These are phyloP conservation scores for Ensete glaucum DNA, from an alignment of 176 grass and related monocot species.

Conservation along the genomic window DNA sequence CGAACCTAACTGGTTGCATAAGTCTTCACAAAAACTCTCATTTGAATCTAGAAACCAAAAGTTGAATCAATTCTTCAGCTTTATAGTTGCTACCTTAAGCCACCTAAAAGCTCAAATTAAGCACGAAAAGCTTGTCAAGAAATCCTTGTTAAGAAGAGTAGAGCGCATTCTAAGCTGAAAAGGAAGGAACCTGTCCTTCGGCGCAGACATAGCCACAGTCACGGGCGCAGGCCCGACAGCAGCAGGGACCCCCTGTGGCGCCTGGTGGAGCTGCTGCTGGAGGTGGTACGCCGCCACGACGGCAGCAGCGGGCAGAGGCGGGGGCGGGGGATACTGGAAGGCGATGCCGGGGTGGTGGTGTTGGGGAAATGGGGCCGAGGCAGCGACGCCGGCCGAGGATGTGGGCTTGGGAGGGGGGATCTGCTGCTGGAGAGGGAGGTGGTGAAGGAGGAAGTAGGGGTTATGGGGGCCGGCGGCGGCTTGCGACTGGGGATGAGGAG, in stretches of 20 bases:
- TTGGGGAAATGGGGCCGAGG: constrained; percentile 11
- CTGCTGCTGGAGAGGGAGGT: constrained; percentile 2
- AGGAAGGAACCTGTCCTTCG: constrained; percentile 31
- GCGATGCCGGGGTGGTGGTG: constrained; percentile 30
- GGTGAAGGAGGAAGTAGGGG: not conserved
- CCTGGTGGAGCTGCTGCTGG: constrained; percentile 45
- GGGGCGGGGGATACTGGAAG: constrained; percentile 27
- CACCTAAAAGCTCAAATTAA: not conserved
- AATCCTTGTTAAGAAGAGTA: not conserved
- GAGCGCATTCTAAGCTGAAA: constrained; percentile 6
- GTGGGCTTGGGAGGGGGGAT: not conserved
- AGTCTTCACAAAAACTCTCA: not conserved
- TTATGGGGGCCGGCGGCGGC: not conserved
- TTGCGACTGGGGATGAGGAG: constrained; percentile 12
- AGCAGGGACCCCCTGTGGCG: constrained; percentile 20
- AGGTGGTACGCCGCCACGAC: constrained; percentile 34
- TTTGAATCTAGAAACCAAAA: not conserved
- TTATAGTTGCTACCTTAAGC: not conserved
- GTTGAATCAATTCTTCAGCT: not conserved
- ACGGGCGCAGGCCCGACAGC: constrained; percentile 11
- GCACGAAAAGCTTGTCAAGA: too few relatives aligned
- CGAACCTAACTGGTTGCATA: not conserved
- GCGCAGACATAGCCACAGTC: constrained; percentile 14
- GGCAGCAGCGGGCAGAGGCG: constrained; percentile 25
- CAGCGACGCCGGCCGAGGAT: constrained; percentile 7